Evolutionary conservation across 2,329 filamentous ascomycete species (phyloP).

Genomic region (Harringtonia lauricola): DNA sequence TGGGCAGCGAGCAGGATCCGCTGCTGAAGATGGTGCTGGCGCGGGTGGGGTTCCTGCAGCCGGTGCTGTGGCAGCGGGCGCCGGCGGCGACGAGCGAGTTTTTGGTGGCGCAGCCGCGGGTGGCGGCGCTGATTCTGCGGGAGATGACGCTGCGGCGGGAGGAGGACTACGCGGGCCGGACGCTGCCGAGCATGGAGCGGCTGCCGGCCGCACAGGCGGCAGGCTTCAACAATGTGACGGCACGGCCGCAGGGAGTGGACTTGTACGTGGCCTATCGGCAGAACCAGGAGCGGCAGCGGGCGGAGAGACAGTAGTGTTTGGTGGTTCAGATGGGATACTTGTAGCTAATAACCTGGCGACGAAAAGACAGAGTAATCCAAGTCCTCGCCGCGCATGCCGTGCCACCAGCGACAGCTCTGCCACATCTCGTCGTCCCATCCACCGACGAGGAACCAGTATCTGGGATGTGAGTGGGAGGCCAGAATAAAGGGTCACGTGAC

Average conservation of each 20-base stretch:
- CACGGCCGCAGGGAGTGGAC: too few relatives aligned
- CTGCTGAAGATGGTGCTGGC: slow-evolving; percentile 37
- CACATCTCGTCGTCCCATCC: slow-evolving; percentile 15
- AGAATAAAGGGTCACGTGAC: neutral
- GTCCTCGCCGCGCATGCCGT: slow-evolving; percentile 12
- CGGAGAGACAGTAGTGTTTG: too few relatives aligned
- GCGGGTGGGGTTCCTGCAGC: slow-evolving; percentile 35
- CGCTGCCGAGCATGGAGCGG: slow-evolving; percentile 31
- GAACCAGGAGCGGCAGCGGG: too few relatives aligned
- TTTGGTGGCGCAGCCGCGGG: slow-evolving; percentile 30
- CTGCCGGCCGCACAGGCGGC: too few relatives aligned
- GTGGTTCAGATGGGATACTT: too few relatives aligned
- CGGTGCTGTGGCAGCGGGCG: slow-evolving; percentile 28
- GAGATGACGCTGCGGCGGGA: slow-evolving; percentile 34
- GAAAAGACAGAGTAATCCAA: slow-evolving; percentile 11
- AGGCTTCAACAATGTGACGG: too few relatives aligned
- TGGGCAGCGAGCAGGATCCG: slow-evolving; percentile 29
- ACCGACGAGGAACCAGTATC: slow-evolving; percentile 13
- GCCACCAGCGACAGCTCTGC: slow-evolving; percentile 13
- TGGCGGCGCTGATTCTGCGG: slow-evolving; percentile 32
- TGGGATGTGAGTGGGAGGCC: neutral
- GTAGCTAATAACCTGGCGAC: slow-evolving; percentile 1
- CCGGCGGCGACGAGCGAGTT: slow-evolving; percentile 30
- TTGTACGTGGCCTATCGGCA: too few relatives aligned
- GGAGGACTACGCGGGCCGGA: slow-evolving; percentile 21